phyloP scores from a whole-genome alignment of 257 asterid species.

The Fraxinus pennsylvanica region DNA sequence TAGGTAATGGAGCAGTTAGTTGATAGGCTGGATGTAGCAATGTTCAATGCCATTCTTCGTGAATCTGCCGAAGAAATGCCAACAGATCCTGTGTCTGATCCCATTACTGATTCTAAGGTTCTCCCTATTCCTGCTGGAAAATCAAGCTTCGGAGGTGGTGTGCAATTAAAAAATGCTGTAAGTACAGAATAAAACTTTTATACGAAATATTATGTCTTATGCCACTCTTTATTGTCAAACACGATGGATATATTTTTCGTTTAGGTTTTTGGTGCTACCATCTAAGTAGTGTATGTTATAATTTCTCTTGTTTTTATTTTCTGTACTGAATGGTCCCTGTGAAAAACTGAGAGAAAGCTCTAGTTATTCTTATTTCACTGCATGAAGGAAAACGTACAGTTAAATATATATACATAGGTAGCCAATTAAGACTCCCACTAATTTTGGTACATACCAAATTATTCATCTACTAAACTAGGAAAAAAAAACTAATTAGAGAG shows the following conservation, averaged over 20 bases:
- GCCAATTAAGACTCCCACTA: too few relatives aligned
- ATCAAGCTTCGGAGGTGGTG: slow-evolving; percentile 87
- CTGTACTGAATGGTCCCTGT: neutral
- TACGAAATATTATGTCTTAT: neutral
- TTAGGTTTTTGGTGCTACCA: neutral
- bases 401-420: too few relatives aligned
- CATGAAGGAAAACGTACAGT: too few relatives aligned
- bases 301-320: neutral
- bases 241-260: neutral
- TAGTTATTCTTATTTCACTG: too few relatives aligned
- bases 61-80: slow-evolving; percentile 81
- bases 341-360: too few relatives aligned
- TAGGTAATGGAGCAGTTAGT: slow-evolving; percentile 96
- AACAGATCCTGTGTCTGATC: slow-evolving; percentile 93
- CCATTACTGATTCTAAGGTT: slow-evolving; percentile 72
- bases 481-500: too few relatives aligned
- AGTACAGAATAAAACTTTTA: slow-evolving; percentile 34
- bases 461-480: too few relatives aligned
- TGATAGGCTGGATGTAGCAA: slow-evolving; percentile 82
- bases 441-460: too few relatives aligned
- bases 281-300: neutral
- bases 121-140: slow-evolving; percentile 86
- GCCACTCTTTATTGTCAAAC: neutral
- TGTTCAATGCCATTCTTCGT: slow-evolving; percentile 96
- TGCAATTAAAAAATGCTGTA: slow-evolving; percentile 84